Conservation (phyloP, 192 early-diverging fungal genomes). For the Linnemannia exigua region DNA sequence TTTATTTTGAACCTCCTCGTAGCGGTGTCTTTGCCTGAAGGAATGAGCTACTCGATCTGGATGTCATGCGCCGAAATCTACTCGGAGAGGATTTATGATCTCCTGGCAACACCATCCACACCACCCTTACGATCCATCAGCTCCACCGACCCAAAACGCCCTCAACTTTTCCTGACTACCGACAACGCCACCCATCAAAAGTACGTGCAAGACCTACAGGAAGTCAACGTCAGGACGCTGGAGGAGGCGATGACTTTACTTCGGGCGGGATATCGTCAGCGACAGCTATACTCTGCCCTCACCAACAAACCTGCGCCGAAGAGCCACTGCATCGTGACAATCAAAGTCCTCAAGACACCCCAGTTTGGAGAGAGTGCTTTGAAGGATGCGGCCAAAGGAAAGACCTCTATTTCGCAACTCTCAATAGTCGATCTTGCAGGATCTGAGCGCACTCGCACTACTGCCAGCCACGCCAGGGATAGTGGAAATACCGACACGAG, state of each 20-base stretch:
- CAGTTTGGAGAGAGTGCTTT: conserved; percentile 59
- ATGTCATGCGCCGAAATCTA: conserved; percentile 95
- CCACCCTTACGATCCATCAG: background rate
- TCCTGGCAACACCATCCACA: conserved; percentile 67
- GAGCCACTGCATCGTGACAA: conserved; percentile 79
- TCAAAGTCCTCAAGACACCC: conserved; percentile 71
- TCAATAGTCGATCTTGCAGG: conserved; percentile 81
- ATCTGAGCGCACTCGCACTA: conserved; percentile 73
- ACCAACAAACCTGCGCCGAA: conserved; percentile 69
- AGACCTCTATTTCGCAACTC: conserved; percentile 62
- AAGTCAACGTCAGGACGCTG: conserved; percentile 67
- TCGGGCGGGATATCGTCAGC: conserved; percentile 68
- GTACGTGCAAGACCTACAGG: conserved; percentile 74
- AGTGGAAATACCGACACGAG: conserved; percentile 78
- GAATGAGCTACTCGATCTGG: conserved; percentile 86
- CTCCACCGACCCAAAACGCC: conserved; percentile 29
- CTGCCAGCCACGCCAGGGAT: conserved; percentile 64
- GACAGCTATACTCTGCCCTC: conserved; percentile 69
- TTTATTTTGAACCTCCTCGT: background rate
- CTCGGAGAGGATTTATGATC: conserved; percentile 88
- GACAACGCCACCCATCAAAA: conserved; percentile 59
- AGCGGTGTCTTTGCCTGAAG: conserved; percentile 51
- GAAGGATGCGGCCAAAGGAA: conserved; percentile 54
- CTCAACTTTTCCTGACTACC: conserved; percentile 49
- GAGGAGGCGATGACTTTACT: conserved; percentile 73